These are phyloP conservation scores for Lipomyces yarrowii DNA, from an alignment of 1,139 yeast species.

Conservation along the genomic window DNA sequence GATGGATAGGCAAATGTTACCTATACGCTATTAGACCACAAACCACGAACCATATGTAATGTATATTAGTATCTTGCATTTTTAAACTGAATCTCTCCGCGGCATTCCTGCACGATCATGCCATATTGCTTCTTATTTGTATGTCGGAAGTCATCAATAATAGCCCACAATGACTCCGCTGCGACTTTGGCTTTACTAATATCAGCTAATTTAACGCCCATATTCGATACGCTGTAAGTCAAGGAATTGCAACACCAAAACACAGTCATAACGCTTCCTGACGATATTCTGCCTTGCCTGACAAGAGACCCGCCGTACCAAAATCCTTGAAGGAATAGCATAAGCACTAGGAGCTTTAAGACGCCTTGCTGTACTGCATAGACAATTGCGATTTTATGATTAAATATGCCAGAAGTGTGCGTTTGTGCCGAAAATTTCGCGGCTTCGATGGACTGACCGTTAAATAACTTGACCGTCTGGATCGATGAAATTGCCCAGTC, in stretches of 20 bases:
- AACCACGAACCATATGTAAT: neutral
- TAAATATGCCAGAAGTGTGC: conserved; percentile 52
- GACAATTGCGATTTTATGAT: conserved; percentile 51
- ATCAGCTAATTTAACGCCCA: conserved; percentile 57
- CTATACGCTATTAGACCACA: conserved; percentile 18
- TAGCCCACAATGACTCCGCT: conserved; percentile 45
- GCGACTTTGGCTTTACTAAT: conserved; percentile 70
- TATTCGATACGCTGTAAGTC: conserved; percentile 58
- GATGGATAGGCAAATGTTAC: conserved; percentile 62
- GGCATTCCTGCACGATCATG: conserved; percentile 43
- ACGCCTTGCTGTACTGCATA: conserved; percentile 61
- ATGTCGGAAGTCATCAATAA: conserved; percentile 11
- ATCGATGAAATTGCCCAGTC: conserved; percentile 72
- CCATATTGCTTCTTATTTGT: conserved; percentile 31
- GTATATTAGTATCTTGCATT: conserved; percentile 45
- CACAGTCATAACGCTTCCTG: conserved; percentile 75
- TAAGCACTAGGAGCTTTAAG: conserved; percentile 58
- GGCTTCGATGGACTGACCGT: conserved; percentile 59
- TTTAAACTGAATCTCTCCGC: conserved; percentile 54
- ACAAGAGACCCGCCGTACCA: conserved; percentile 84
- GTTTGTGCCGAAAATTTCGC: conserved; percentile 49
- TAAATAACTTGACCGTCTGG: conserved; percentile 61
- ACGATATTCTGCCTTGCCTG: conserved; percentile 49
- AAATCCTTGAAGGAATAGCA: conserved; percentile 88
- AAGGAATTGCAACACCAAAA: conserved; percentile 78